phyloP scores from a whole-genome alignment of 1,284 basidiomycete species.

The Tausonia pullulans region DNA sequence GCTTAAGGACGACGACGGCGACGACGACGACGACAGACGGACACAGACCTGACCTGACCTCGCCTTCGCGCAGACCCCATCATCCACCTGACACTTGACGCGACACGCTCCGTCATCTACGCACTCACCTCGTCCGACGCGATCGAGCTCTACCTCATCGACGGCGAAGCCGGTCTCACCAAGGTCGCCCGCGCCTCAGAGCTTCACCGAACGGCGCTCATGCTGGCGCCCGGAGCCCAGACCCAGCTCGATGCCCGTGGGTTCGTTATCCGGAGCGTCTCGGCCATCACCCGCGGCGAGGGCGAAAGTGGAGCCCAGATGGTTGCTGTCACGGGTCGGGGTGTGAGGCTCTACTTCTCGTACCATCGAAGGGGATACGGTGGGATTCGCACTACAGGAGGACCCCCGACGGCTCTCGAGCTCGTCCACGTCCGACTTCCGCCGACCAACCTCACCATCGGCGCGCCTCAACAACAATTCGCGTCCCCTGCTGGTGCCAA shows the following conservation, averaged over 20 bases:
- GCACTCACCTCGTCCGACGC: conserved; percentile 56
- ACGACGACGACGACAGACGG: no score
- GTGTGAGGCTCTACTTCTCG: conserved; percentile 67
- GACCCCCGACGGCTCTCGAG: conserved; percentile 40
- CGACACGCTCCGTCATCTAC: conserved; percentile 57
- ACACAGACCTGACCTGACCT: not conserved
- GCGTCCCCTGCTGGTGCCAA: no score
- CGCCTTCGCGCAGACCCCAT: conserved; percentile 48
- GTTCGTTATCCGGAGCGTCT: conserved; percentile 5
- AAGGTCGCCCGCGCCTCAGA: conserved; percentile 1
- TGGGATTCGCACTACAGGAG: conserved; percentile 15
- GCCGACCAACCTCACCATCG: conserved; percentile 57
- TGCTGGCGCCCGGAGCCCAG: conserved; percentile 13
- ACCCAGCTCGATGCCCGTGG: not conserved
- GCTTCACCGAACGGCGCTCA: conserved; percentile 8
- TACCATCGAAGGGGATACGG: conserved; percentile 15
- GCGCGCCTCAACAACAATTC: not conserved
- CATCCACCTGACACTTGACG: conserved; percentile 53
- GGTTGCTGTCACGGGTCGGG: conserved; percentile 25
- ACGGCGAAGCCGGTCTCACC: not conserved
- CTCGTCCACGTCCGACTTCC: conserved; percentile 68
- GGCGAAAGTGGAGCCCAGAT: conserved; percentile 13
- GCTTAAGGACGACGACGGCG: no score
- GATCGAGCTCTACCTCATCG: conserved; percentile 45
- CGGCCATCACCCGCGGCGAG: conserved; percentile 8